phyloP scores from a whole-genome alignment of 2,329 filamentous ascomycete genomes.

The Colletotrichum destructivum region DNA sequence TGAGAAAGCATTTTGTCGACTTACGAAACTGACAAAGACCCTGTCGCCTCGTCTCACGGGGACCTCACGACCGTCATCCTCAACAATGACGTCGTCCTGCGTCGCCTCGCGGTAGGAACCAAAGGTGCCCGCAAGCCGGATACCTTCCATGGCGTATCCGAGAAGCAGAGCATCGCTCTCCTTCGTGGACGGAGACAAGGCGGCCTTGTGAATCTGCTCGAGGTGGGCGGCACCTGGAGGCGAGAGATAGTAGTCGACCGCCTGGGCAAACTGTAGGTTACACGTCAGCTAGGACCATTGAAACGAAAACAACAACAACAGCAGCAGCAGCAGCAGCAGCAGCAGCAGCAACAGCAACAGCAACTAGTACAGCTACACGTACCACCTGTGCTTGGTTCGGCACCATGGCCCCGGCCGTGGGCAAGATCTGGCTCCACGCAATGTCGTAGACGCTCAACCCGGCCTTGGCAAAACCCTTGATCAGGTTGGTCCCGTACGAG shows the following conservation, averaged over 20 bases:
- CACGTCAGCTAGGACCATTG: constrained; percentile 41
- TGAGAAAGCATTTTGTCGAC: constrained; percentile 35
- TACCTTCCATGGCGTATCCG: constrained; percentile 80
- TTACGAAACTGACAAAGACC: constrained; percentile 75
- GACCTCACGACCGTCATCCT: constrained; percentile 68
- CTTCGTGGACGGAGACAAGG: constrained; percentile 67
- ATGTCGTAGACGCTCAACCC: constrained; percentile 77
- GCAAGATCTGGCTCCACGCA: constrained; percentile 79
- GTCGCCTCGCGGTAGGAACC: constrained; percentile 72
- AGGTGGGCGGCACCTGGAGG: constrained; percentile 69
- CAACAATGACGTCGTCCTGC: constrained; percentile 59
- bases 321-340: no score
- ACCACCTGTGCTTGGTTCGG: constrained; percentile 80
- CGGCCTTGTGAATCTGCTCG: constrained; percentile 72
- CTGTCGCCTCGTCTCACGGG: constrained; percentile 69
- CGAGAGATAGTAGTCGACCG: constrained; percentile 80
- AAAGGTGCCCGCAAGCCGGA: constrained; percentile 76
- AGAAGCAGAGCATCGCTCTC: constrained; percentile 76
- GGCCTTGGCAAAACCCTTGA: constrained; percentile 75
- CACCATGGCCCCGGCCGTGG: constrained; percentile 76
- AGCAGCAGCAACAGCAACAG: no score
- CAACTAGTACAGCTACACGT: constrained; percentile 47
- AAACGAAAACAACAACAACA: no score
- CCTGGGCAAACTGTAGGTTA: constrained; percentile 74
- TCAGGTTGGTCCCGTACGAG: constrained; percentile 75